Conservation (phyloP, 164 flowering plant genomes). For the Brasenia schreberi region DNA sequence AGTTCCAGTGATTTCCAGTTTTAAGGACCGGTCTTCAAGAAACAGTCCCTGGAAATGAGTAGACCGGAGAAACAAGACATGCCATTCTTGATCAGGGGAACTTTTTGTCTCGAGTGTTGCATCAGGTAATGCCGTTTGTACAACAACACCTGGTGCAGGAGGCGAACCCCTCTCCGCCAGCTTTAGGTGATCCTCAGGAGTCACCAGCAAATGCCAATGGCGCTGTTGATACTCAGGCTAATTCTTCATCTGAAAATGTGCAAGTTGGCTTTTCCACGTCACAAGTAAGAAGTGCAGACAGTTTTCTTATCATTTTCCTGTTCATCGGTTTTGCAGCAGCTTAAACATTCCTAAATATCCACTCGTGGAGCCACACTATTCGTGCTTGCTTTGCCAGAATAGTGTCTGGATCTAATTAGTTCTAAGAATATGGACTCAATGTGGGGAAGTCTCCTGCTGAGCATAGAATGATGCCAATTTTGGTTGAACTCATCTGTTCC, state of each 20-base stretch:
- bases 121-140: conserved; percentile 42
- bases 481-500: not conserved
- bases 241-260: not conserved
- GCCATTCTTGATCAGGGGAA: conserved; percentile 28
- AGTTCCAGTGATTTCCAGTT: conserved; percentile 9
- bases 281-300: conserved; percentile 8
- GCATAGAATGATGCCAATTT: not conserved
- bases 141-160: conserved; percentile 15
- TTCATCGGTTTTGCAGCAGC: not conserved
- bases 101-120: conserved; percentile 39
- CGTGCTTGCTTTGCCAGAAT: too few species aligned
- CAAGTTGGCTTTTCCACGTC: conserved; percentile 9
- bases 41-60: conserved; percentile 12
- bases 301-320: not conserved
- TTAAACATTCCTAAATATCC: not conserved
- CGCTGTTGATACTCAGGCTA: not conserved
- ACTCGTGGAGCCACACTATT: too few species aligned
- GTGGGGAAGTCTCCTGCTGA: too few species aligned
- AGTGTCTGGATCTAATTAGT: too few species aligned
- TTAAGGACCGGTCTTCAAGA: conserved; percentile 5
- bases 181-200: conserved; percentile 11
- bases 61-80: conserved; percentile 13
- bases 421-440: too few species aligned
- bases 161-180: conserved; percentile 11
- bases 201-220: conserved; percentile 3